Base-by-base conservation (phyloP, 2,329 filamentous ascomycete genomes). In the Aureobasidium sp. region DNA sequence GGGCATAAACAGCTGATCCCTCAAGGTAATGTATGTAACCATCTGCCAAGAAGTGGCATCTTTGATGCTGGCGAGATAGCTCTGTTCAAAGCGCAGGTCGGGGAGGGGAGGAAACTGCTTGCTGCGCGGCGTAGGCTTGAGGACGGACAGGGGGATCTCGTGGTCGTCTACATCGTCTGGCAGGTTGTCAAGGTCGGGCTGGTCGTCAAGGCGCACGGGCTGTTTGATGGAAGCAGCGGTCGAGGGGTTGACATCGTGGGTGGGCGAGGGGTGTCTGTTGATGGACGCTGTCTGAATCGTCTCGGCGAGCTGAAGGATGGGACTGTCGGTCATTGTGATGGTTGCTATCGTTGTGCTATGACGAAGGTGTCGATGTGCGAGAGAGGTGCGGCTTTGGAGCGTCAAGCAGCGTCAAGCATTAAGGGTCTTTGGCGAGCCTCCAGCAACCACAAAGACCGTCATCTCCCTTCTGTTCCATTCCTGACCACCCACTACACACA, bases 11-110 rank as follows among this genome's bases (percentile, higher is more conserved):
- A 97, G 80, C 83, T 97, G 94, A 75, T 99, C 94, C 70, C 90
- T 82, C 39, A 89, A 74, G 21, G 94, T 99, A 67, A 99, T 93
- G 78, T 88, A 89, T 8, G 84, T 81, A 36, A 99, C 84, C 72
- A 85, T 85, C 78, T 88, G 87, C 85, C 87, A 92, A 29, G 85
- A 86, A 66, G 94, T 84, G 39, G 91, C 91, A 61, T 85, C 81
- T 66, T 87, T 84, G 68, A 99, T 89, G 76, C 91, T 96, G 68
- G 89, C 88, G 61, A 99, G 82, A 75, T 99, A 99, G 80, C 92
- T 97, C 82, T 99, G 94, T 78, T 99, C 94, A 76, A 97, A 97
- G 47, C 94, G 85, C 67, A 99, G 79, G 77, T 99, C 94, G 4
- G 85, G 85, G 50, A 88, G 73, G 3, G 85, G 85, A 50, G 92